A percentile compares a stretch with the other conserved stretches of the same genome.
Evolutionary conservation across 306 rosid species (phyloP).

Genomic region (Cicer chorassanicum): DNA sequence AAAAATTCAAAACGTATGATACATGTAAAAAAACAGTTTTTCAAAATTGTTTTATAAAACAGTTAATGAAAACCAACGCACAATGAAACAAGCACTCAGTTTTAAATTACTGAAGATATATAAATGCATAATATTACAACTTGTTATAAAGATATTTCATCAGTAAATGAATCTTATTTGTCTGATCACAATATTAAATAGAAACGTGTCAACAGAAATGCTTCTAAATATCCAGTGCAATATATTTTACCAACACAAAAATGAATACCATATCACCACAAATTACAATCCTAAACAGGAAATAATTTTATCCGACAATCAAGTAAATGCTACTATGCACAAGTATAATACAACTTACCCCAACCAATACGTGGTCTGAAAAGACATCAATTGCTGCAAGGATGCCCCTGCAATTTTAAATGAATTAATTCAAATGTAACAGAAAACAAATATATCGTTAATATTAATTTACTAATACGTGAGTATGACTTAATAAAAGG

Average conservation of each 20-base stretch:
- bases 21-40: background rate
- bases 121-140: constrained; percentile 12
- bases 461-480: background rate
- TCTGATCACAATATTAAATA: constrained; percentile 39
- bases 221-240: constrained; percentile 16
- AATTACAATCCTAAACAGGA: background rate
- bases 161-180: constrained; percentile 26
- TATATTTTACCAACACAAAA: constrained; percentile 24
- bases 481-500: background rate
- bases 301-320: constrained; percentile 23
- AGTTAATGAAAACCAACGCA: background rate
- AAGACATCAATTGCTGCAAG: constrained; percentile 92
- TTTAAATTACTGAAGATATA: constrained; percentile 14
- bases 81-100: background rate
- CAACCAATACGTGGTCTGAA: constrained; percentile 77
- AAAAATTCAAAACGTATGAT: background rate
- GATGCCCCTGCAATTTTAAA: constrained; percentile 76
- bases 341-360: constrained; percentile 70
- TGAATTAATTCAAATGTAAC: constrained; percentile 31
- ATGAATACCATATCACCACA: background rate
- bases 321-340: constrained; percentile 20
- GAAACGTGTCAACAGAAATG: constrained; percentile 28
- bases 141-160: constrained; percentile 22
- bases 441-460: background rate
- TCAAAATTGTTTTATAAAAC: background rate